Conservation (phyloP, 2,329 filamentous ascomycete genomes). For the Penicillium sp. region DNA sequence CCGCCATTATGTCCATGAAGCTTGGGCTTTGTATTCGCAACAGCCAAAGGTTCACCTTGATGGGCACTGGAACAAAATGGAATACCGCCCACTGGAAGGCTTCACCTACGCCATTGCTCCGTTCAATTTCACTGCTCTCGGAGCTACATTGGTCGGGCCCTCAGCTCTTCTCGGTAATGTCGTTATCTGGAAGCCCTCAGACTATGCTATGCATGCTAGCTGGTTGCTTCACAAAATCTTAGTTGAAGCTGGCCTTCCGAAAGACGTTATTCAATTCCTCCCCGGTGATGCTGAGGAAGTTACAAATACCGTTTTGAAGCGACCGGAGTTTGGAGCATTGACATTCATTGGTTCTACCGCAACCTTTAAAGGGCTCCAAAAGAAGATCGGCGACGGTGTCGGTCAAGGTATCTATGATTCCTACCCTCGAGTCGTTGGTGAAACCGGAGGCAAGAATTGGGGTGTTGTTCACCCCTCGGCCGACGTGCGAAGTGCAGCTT, state of each 20-base stretch:
- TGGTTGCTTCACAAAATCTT: slow-evolving; percentile 87
- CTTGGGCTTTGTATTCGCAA: slow-evolving; percentile 81
- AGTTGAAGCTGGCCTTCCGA: slow-evolving; percentile 82
- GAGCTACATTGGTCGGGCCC: slow-evolving; percentile 76
- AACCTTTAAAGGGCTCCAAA: slow-evolving; percentile 84
- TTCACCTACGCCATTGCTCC: slow-evolving; percentile 91
- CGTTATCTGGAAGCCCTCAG: slow-evolving; percentile 91
- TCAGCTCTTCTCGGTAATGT: slow-evolving; percentile 90
- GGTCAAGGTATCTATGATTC: slow-evolving; percentile 76
- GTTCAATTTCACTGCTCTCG: slow-evolving; percentile 95
- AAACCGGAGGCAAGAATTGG: slow-evolving; percentile 92
- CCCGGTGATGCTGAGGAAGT: slow-evolving; percentile 82
- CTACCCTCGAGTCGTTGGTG: slow-evolving; percentile 84
- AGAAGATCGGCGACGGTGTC: slow-evolving; percentile 77
- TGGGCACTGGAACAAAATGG: slow-evolving; percentile 85
- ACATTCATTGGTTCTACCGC: slow-evolving; percentile 90
- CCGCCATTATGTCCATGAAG: slow-evolving; percentile 85
- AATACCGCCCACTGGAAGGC: slow-evolving; percentile 84
- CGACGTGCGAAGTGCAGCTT: slow-evolving; percentile 73
- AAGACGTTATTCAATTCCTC: slow-evolving; percentile 86
- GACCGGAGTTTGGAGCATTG: slow-evolving; percentile 78
- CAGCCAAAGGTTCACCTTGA: slow-evolving; percentile 81
- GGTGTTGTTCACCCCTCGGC: slow-evolving; percentile 76
- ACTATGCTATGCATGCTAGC: slow-evolving; percentile 79
- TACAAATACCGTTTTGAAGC: slow-evolving; percentile 72